A percentile compares a stretch with the other conserved stretches of the same genome.
Conservation (phyloP, 805 yeast genomes). For the Zygosaccharomyces lentus region DNA sequence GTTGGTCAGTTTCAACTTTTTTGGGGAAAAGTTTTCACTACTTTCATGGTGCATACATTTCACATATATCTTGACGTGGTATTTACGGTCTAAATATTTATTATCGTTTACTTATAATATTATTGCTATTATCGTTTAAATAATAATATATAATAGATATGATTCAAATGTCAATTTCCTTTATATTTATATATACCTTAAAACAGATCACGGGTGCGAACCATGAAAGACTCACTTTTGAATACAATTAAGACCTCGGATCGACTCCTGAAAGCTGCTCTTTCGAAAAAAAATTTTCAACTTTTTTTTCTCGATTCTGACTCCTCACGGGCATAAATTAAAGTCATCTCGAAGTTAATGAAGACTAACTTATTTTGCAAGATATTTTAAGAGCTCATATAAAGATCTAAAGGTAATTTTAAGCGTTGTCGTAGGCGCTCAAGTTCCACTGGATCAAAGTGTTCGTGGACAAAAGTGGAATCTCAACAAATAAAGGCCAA, state of each 20-base stretch:
- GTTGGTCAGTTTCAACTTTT: too few relatives aligned
- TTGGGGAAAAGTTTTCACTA: too few relatives aligned
- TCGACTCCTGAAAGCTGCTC: background rate
- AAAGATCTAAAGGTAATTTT: background rate
- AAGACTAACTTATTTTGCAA: background rate
- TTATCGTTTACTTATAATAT: too few relatives aligned
- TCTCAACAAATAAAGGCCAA: background rate
- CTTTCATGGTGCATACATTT: too few relatives aligned
- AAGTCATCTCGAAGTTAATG: constrained; percentile 7
- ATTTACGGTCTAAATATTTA: too few relatives aligned
- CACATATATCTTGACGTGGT: too few relatives aligned
- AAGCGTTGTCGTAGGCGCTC: background rate
- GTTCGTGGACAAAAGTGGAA: background rate
- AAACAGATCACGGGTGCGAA: too few relatives aligned
- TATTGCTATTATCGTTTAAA: too few relatives aligned
- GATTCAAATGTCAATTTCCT: too few relatives aligned
- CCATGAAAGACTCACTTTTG: too few relatives aligned
- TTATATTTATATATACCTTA: too few relatives aligned
- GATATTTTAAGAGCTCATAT: background rate
- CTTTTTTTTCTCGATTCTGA: background rate
- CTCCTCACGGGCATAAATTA: constrained; percentile 1
- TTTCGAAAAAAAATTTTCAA: background rate
- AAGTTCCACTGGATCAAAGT: background rate
- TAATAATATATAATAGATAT: too few relatives aligned
- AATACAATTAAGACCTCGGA: background rate